A percentile compares a stretch with the other conserved stretches of the same genome.
Conservation (phyloP, 495 filamentous ascomycete genomes). For the Talaromyces thailandensis region DNA sequence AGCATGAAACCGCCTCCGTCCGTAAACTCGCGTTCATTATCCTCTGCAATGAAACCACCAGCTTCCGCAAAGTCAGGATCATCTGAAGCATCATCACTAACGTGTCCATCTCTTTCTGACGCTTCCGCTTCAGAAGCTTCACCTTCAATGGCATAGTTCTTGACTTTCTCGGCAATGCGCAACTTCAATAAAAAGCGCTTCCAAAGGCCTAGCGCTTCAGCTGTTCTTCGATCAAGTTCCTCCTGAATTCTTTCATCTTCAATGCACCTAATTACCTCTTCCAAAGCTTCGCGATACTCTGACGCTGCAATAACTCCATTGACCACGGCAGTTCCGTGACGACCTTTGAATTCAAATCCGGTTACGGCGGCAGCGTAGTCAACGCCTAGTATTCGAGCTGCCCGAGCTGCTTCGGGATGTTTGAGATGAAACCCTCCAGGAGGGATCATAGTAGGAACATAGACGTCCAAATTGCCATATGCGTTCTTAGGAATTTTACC, state of each 20-base stretch:
- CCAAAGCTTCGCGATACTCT: conserved; percentile 62
- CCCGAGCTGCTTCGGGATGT: conserved; percentile 56
- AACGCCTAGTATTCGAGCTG: conserved; percentile 68
- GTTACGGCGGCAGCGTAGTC: conserved; percentile 87
- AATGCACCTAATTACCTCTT: conserved; percentile 56
- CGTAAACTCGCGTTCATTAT: conserved; percentile 23
- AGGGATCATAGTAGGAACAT: conserved; percentile 88
- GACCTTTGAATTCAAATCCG: conserved; percentile 77
- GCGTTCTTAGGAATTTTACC: conserved; percentile 77
- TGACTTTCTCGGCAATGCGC: conserved; percentile 69
- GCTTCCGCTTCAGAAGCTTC: conserved; percentile 21
- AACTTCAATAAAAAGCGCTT: conserved; percentile 64
- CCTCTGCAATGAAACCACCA: conserved; percentile 41
- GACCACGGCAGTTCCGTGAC: conserved; percentile 71
- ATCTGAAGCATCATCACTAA: conserved; percentile 15
- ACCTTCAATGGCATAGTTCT: conserved; percentile 49
- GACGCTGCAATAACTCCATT: conserved; percentile 65
- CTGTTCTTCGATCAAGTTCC: conserved; percentile 45
- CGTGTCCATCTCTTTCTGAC: conserved; percentile 14
- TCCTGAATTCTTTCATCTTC: conserved; percentile 49
- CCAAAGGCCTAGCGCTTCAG: conserved; percentile 63
- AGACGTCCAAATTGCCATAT: conserved; percentile 86
- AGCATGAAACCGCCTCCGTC: conserved; percentile 37
- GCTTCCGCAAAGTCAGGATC: conserved; percentile 21
- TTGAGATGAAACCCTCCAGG: conserved; percentile 65